Base-by-base conservation (phyloP, 83 land plant genomes). In the Isoetes engelmannii region DNA sequence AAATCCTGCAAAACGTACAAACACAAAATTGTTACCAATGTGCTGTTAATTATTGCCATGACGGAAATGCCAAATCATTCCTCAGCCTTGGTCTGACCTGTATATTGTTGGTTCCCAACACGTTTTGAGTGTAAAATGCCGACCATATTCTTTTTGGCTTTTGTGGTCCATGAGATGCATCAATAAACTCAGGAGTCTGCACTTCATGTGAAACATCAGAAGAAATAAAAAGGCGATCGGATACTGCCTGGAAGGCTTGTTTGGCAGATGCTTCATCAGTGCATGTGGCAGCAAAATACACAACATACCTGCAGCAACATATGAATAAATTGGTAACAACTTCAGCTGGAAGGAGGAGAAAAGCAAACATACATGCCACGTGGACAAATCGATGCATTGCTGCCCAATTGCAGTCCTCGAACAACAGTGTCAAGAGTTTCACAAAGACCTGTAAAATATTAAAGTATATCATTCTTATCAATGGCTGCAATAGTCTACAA, bases 381-480 rank as follows among this genome's bases (percentile, higher is more conserved):
- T 57, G 98, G 92, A 64, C 96, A 90, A 41, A 83, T 83, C 45
- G 87, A 80, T 55, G 81, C 65, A 68, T 74, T 79, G 60, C 82
- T 69, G 48, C 92, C 76, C 37, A 93, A 67, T 79, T 93, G 98
- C 59, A 93, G 84, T 28, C 69, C 92, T 72, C 98, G 79, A 47
- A 93, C 69, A 28, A 86, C 59, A 20, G 71, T 70, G 17, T 56
- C 57, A 75, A 83, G 86, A 62, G 77, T 82, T 13, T 71, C 69
- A 57, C 46, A 53, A 58, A 92, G 72, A 54, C 87, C 98, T 92
- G 69, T 60, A 81, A 21, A 64, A n/a, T 60, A 47, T 48, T 43
- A 74, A 64, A 59, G 57, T 55, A 53, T 15, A 53, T 74, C 42
- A 57, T 48, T 3, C 58, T 17, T 5, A 55, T 7, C 44, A 18